Base-by-base conservation (phyloP, 768 basidiomycete genomes). In the Candolleomyces efflorescens region DNA sequence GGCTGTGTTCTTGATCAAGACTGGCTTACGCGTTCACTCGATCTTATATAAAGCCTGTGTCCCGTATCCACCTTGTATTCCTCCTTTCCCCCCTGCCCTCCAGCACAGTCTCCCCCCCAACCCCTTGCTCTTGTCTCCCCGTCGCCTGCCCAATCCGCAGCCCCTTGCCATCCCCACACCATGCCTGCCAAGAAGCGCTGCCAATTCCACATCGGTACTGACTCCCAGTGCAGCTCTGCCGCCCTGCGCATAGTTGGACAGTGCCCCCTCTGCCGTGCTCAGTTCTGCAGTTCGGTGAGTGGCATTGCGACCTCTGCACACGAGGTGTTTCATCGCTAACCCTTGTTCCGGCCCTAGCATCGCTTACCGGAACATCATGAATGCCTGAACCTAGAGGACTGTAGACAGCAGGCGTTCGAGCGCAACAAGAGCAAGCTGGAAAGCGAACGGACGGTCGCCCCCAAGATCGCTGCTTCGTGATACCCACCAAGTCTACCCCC, bases 121-220 rank as follows among this genome's bases (percentile, higher is more conserved):
- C 7, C 32, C 32, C 32, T 32, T 32, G 32, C 58, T 52, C 59
- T 32, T 53, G 49, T 41, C 20, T 54, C 54, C 56, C 47, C 59
- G 49, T 27, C 44, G 11, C 27, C 22, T 39, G 41, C n/a, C 32
- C 58, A 48, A 54, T 53, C 56, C 63, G 51, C 48, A 55, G 53
- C 52, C 12, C 37, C 18, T 23, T 18, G 46, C 53, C 58, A 57
- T 54, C 54, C 54, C 22, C 48, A 24, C 58, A 64, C 53, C 49
- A 93, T 92, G 92, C 79, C 90, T 64, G 78, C 82, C 68, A 93
- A 92, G 89, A 92, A 91, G 71, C 89, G 90, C 67, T 94, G 92
- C 77, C 88, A 92, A 71, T 82, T 87, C 72, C 75, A 77, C 63
- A 65, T 72, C 46, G 73, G 73, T 60, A 76, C 76, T 59, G 75